Evolutionary conservation across 129 eudicot species (phyloP).

Genomic region (Flaveria bidentis): DNA sequence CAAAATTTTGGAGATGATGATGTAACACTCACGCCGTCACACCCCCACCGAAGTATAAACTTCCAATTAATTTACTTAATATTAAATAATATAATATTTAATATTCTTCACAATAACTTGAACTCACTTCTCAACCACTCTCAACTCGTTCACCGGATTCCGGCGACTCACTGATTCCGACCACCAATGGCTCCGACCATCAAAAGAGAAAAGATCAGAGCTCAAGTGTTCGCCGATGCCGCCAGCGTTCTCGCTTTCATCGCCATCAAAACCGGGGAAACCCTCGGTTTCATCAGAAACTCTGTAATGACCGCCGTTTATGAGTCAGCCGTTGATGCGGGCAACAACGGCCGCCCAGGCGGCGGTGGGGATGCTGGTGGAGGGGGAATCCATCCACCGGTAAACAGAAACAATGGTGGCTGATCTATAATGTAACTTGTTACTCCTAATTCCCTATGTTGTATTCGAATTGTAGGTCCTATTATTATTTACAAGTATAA

Average conservation of each 20-base stretch:
- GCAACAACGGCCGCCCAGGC: background rate
- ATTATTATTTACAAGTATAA: background rate
- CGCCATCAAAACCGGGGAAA: constrained; percentile 10
- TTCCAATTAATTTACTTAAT: too few species aligned
- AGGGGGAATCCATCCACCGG: background rate
- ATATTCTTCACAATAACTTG: background rate
- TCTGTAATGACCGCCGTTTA: too few species aligned
- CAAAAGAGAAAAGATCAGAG: constrained; percentile 31
- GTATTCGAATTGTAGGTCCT: constrained; percentile 12
- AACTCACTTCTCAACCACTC: background rate
- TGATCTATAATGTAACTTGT: constrained; percentile 4
- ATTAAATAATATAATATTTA: too few species aligned
- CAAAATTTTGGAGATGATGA: too few species aligned
- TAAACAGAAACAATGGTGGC: background rate
- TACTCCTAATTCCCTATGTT: background rate
- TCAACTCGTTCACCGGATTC: background rate
- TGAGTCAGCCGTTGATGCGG: too few species aligned
- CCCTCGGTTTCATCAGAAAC: constrained; percentile 11
- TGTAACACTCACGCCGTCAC: too few species aligned
- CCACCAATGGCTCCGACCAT: constrained; percentile 24
- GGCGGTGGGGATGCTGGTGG: background rate
- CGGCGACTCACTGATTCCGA: background rate
- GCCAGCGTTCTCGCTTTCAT: background rate
- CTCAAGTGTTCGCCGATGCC: constrained; percentile 25
- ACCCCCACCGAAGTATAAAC: too few species aligned